Base-by-base conservation (phyloP, 2,329 filamentous ascomycete species). In the Phyllosticta citriasiana region DNA sequence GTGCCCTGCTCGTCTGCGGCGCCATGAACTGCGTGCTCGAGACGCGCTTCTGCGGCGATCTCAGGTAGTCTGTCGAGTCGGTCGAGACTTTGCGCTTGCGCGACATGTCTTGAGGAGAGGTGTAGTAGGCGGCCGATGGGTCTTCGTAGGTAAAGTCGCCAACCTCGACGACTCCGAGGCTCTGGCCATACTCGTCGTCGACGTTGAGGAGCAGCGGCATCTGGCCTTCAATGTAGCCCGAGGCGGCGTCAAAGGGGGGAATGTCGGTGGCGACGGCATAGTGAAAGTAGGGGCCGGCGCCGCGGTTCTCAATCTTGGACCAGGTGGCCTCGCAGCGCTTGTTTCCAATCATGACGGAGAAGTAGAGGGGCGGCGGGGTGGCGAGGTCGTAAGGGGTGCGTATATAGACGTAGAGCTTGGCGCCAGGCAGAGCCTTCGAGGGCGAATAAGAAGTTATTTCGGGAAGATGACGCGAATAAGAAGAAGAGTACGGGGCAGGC, bases 341-440 rank as follows among this genome's bases (percentile, higher is more conserved):
- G n/a, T 82, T 80, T n/a, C 90, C 91, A 73, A 96, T 95, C 55
- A 86, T 82, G 60, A 96, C 74, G 65, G 77, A 86, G 68, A 89
- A 85, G 70, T 78, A 67, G 19, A 70, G 69, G 63, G 67, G 68
- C 78, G 81, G 62, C 80, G 80, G 33, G 79, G 81, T 73, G 86
- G 82, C 62, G 63, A 96, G 76, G 69, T 96, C 88, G 76, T 89
- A 89, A 63, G 86, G 82, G 53, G 88, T 87, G 58, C 86, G 85
- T 30, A 96, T 82, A 70, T 89, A 87, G 65, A 96, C 80, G 63
- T 83, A 81, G 9, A 96, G 78, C 67, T 86, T 86, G 10, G 54
- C 55, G 52, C 59, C 59, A 22, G 87, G 88, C 59, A 88, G 88
- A 53, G 91, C 92, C 68, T 83, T 80, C 53, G 78, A 77, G 19